Evolutionary conservation across 257 asterid genomes (phyloP), one percentile per base, ranked within the genome.

Genomic region (Prunella vulgaris): DNA sequence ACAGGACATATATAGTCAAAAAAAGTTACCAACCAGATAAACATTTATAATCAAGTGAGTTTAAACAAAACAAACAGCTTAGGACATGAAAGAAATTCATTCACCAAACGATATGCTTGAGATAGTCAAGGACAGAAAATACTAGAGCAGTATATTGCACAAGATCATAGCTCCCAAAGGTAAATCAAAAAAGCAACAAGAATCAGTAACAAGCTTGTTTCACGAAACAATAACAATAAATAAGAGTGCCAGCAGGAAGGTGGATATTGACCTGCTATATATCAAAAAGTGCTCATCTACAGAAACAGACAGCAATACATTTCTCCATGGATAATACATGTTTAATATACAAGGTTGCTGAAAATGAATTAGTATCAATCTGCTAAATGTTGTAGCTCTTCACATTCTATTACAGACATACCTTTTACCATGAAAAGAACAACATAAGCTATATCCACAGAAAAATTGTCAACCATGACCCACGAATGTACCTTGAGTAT

Each of bases 11-110:
- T 22, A 67, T 40, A 3, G 8, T 17, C 27, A 60, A 2, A 63
- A 32, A 25, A 21, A 35, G n/a, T 24, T 20, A 22, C 67, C 28
- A 60, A 49, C 33, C 61, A 49, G 38, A 51, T 25, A 22, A 52
- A 51, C 57, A 63, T 58, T 59, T 58, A 44, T 59, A 78, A 58
- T 18, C 68, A 63, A 46, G 28, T 63, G 32, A 60, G 49, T 52
- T 21, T 9, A 64, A 57, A 49, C n/a, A 49, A 25, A 59, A 51
- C 60, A 67, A 58, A 42, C 40, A 48, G 10, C 14, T 56, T 1
- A 64, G 69, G n/a, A 46, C 71, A 28, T 59, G 54, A 35, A 66
- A 63, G 51, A 64, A 64, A 32, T 73, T 18, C 74, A 79, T 74
- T 72, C 80, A 69, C 74, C 64, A 51, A 5, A 56, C 53, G 17